Evolutionary conservation across 169 alveolate species (phyloP).

Genomic region (Cryptosporidium ryanae): DNA sequence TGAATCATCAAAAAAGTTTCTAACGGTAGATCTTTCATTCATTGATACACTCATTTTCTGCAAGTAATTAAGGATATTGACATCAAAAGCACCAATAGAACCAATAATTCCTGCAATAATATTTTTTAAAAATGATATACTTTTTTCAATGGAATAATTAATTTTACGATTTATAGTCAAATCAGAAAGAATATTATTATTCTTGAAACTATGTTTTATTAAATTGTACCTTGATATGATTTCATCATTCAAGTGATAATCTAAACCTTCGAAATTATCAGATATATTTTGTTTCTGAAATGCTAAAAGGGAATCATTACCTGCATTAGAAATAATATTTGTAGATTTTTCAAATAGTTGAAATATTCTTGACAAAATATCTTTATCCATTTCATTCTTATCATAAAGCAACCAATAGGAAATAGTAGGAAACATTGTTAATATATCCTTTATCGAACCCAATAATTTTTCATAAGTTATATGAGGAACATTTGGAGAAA

Average conservation of each 20-base stretch:
- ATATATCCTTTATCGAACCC: conserved; percentile 54
- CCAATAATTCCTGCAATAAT: conserved; percentile 42
- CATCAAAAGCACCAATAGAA: conserved; percentile 43
- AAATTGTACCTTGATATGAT: conserved; percentile 22
- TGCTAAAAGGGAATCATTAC: conserved; percentile 34
- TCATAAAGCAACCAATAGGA: conserved; percentile 39
- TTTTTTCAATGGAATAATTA: conserved; percentile 22
- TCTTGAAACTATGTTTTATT: background rate
- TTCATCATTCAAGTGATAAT: background rate
- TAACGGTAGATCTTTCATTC: background rate
- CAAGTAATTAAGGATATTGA: background rate
- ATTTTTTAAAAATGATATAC: conserved; percentile 38
- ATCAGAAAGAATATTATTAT: conserved; percentile 2
- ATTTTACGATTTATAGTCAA: background rate
- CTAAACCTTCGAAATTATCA: conserved; percentile 3
- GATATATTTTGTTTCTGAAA: conserved; percentile 10
- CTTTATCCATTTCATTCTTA: background rate
- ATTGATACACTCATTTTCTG: background rate
- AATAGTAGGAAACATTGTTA: conserved; percentile 20
- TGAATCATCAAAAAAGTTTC: background rate
- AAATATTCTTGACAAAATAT: background rate
- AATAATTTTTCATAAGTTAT: conserved; percentile 53
- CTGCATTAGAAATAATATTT: conserved; percentile 32
- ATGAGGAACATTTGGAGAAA: conserved; percentile 60
- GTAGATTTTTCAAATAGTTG: conserved; percentile 13